Conservation (phyloP, 257 asterid genomes). For the Fraxinus cuspidata region DNA sequence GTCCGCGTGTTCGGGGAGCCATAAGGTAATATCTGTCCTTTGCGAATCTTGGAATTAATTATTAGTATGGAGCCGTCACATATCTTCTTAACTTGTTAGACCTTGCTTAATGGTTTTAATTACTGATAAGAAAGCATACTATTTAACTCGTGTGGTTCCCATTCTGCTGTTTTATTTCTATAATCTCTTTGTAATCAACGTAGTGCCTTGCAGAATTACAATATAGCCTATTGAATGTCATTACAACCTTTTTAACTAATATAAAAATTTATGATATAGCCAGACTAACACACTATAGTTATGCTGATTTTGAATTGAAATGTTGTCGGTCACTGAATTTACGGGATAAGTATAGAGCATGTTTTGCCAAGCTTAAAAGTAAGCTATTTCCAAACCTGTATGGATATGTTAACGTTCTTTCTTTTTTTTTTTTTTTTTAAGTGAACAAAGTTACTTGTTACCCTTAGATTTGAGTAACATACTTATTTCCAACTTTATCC, state of each 20-base stretch:
- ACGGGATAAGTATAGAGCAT: background rate
- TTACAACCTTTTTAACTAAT: background rate
- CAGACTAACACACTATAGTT: background rate
- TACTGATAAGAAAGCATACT: background rate
- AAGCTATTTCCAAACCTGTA: background rate
- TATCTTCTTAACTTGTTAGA: too few species aligned
- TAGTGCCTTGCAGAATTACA: too few species aligned
- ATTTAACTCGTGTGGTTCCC: background rate
- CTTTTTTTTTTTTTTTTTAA: background rate
- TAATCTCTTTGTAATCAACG: background rate
- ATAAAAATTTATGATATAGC: background rate
- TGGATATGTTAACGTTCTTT: too few species aligned
- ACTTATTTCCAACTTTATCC: too few species aligned
- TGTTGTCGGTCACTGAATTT: background rate
- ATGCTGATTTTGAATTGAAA: background rate
- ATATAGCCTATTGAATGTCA: background rate
- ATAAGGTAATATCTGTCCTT: slow-evolving; percentile 55
- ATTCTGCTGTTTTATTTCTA: background rate
- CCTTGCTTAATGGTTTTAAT: background rate
- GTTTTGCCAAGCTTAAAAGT: background rate
- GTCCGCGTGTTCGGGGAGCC: slow-evolving; percentile 86
- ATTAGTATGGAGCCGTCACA: background rate
- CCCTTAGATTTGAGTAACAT: too few species aligned
- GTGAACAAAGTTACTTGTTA: background rate
- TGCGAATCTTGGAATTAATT: background rate